Evolutionary conservation across 768 basidiomycete species (phyloP), one percentile per base, ranked within the genome.

Genomic region (Strobilomyces dryophilus): DNA sequence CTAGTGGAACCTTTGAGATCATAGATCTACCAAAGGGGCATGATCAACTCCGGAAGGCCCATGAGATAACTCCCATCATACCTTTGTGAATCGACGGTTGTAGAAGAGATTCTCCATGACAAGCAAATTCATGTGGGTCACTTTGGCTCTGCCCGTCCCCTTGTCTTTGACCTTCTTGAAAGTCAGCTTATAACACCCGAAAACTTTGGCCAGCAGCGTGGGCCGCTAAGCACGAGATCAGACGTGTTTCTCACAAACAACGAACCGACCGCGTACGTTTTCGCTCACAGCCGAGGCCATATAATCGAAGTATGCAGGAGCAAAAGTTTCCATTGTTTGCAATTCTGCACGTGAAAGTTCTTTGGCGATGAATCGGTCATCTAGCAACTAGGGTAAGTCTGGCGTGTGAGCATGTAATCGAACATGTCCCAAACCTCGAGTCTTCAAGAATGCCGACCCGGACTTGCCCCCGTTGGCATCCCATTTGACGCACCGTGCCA

Each of bases 61-160:
- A 9, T 10, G 2, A 52, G n/a, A 45, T 6, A 34, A 14, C 11
- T 5, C 8, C 53, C 17, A 17, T 35, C 56, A n/a, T 62, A 91
- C 92, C 79, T 88, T 92, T 4, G 87, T 84, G 63, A 98, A 95
- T 11, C 87, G 82, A 51, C 91, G 81, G 57, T 95, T 91, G 68
- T 97, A 95, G 66, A 98, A 97, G 10, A 95, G 74, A 62, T 95
- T 99, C 72, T 99, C 97, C 95, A 98, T 98, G 45, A 99, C 91
- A 35, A 98, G 74, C 20, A 99, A 76, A 63, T 97, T 97, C 91
- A 98, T 95, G 60, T 94, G 84, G 8, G 88, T 91, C 2, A 85
- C 81, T 65, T 91, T 92, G 7, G 83, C 80, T 70, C 78, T 90
- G 49, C 78, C 81, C 8, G 62, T 18, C 9, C 77, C 77, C 54